Base-by-base conservation (phyloP, 768 basidiomycete species). In the Termitomyces sp. region DNA sequence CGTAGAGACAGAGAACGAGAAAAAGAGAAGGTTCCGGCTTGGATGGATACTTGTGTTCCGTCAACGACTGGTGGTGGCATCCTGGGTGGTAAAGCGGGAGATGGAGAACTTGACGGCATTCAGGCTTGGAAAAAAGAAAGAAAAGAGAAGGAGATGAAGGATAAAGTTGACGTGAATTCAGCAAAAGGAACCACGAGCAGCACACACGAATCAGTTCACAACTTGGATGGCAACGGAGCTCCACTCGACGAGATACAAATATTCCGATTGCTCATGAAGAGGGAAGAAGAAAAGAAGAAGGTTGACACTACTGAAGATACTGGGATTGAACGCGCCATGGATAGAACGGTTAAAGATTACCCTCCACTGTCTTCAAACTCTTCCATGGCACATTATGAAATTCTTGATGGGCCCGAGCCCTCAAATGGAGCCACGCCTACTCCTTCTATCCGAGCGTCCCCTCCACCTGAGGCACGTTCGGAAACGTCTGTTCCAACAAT, bases 11-110 rank as follows among this genome's bases (percentile, higher is more conserved):
- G 80, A 30, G 80, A 85, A 50, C 76, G 79, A 55, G 84, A 85
- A 61, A 83, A 82, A 63, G 91, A 94, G 73, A 91, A 88, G 64
- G 91, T 93, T 66, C 91, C 91, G 23, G 91, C 91, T 17, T 94
- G 91, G 91, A 94, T 94, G 91, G 91, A 92, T 61, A 84, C 88
- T 19, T 91, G 91, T 66, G 79, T 91, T 58, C 89, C 90, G 12
- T 77, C 72, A 50, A 78, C 77, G 23, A 68, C 82, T 17, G 73
- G 72, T 32, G 72, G 75, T 46, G 88, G 86, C 14, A 84, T 89
- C 52, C 75, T 89, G 53, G 87, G 88, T 17, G 81, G 81, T 8
- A 80, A 80, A 58, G 73, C 73, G 32, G 68, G 71, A 27, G 79
- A 81, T 47, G 91, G 88, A 19, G 87, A 88, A 64, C 73, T 91